Evolutionary conservation across 139 green algal species (phyloP), one percentile per base, ranked within the genome.

Genomic region (Chlorella vulgaris): DNA sequence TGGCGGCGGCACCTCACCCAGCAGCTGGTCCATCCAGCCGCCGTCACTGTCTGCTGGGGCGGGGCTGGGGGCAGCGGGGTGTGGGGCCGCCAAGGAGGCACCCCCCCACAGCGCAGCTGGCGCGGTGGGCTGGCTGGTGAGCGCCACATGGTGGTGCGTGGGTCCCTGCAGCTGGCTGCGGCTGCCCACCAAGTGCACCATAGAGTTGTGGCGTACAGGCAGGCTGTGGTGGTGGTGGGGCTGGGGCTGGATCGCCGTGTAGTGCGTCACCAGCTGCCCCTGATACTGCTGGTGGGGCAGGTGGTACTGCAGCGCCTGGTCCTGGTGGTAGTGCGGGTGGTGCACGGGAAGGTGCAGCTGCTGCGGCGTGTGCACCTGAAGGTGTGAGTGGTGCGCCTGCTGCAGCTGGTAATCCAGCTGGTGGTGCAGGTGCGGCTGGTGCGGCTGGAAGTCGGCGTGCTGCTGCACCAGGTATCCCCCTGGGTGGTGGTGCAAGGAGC

Each of bases 41-140:
- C 22, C 55, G 55, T 65, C 55, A 21, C 55, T n/a, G 55, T 65
- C 55, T 22, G 65, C 65, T 29, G 65, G 31, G 26, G 35, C 18
- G 65, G 65, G 65, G 31, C 26, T 31, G 10, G 61, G 24, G 61
- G 24, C n/a, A 36, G 61, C 26, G 28, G 28, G 61, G 24, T 31
- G 61, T 31, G 61, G 61, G 26, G 15, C 13, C 33, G 63, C 63
- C 33, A 26, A 7, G 39, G 38, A 24, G 26, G 7, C 40, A 0
- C 36, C 24, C 21, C 22, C 29, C 69, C 69, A 76, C 6, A 76
- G 43, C 2, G 42, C 29, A 42, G 69, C 42, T 28, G 69, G 69
- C 10, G 69, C 69, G 15, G 43, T 63, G 69, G 69, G 69, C 39
- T 62, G 69, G 69, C 26, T 63, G 69, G 42, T 42, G 42, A 76